phyloP scores from a whole-genome alignment of 306 rosid genomes.

The Corylus heterophylla region DNA sequence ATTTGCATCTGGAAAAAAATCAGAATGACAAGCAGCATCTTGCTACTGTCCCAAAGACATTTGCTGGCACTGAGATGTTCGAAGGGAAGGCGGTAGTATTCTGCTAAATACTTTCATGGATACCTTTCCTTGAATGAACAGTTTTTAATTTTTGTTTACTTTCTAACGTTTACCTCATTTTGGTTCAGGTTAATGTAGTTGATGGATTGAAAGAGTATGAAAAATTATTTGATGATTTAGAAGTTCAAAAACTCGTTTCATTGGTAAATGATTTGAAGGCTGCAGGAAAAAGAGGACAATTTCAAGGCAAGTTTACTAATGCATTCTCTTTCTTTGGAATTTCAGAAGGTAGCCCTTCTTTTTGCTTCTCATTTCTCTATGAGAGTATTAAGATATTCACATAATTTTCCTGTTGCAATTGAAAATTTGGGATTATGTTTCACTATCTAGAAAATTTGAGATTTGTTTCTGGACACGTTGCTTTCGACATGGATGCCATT shows the following conservation, averaged over 20 bases:
- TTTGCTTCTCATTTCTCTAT: conserved; percentile 6
- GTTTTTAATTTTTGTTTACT: neutral
- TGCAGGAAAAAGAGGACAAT: conserved; percentile 72
- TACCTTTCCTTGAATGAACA: conserved; percentile 1
- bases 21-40: conserved; percentile 48
- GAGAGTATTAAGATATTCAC: conserved; percentile 6
- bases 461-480: neutral
- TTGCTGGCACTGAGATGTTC: conserved; percentile 52
- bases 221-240: conserved; percentile 48
- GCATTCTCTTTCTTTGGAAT: conserved; percentile 7
- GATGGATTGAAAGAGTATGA: conserved; percentile 84
- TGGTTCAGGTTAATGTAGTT: conserved; percentile 65
- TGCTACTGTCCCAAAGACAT: conserved; percentile 53
- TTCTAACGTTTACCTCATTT: conserved; percentile 20
- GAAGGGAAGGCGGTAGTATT: conserved; percentile 75
- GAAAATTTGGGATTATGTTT: neutral
- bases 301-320: conserved; percentile 58
- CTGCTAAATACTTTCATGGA: conserved; percentile 14
- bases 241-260: conserved; percentile 63
- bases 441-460: neutral
- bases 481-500: neutral
- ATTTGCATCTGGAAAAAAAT: conserved; percentile 38
- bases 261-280: conserved; percentile 69
- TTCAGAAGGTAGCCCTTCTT: conserved; percentile 1
- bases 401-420: neutral